A percentile compares a stretch with the other conserved stretches of the same genome.
Evolutionary conservation across 202 grass and related monocot genomes (phyloP).

Genomic region (Elaeis oleifera): DNA sequence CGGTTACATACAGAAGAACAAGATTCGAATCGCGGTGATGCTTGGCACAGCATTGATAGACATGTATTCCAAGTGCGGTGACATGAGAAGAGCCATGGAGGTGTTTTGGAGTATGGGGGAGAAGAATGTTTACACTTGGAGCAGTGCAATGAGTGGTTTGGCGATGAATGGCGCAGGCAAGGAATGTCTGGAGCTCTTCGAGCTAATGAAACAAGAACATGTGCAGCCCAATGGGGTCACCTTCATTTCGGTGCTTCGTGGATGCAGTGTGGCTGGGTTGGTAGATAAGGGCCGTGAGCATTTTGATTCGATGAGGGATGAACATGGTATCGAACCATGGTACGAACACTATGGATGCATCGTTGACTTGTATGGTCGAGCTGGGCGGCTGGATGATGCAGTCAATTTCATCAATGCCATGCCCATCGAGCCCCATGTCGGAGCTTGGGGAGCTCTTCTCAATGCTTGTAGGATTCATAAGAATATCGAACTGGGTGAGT

Average conservation of each 20-base stretch:
- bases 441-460: conserved; percentile 62
- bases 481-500: conserved; percentile 44
- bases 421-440: conserved; percentile 52
- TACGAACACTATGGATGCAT: conserved; percentile 56
- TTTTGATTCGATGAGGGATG: conserved; percentile 44
- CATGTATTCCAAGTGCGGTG: conserved; percentile 64
- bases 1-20: conserved; percentile 17
- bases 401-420: conserved; percentile 48
- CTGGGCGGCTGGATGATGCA: conserved; percentile 42
- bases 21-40: conserved; percentile 44
- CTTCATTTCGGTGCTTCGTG: conserved; percentile 55
- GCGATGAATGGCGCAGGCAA: conserved; percentile 47
- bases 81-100: conserved; percentile 25
- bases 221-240: conserved; percentile 52
- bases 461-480: conserved; percentile 63
- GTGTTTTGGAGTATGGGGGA: conserved; percentile 49
- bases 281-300: conserved; percentile 41
- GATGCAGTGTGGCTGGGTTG: conserved; percentile 53
- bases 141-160: conserved; percentile 38
- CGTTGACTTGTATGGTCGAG: conserved; percentile 52
- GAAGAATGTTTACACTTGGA: conserved; percentile 63
- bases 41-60: conserved; percentile 60
- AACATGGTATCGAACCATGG: conserved; percentile 41
- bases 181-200: conserved; percentile 59
- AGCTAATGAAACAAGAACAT: conserved; percentile 41